phyloP scores from a whole-genome alignment of 441 rosid genomes.

The Omphalea diandra region DNA sequence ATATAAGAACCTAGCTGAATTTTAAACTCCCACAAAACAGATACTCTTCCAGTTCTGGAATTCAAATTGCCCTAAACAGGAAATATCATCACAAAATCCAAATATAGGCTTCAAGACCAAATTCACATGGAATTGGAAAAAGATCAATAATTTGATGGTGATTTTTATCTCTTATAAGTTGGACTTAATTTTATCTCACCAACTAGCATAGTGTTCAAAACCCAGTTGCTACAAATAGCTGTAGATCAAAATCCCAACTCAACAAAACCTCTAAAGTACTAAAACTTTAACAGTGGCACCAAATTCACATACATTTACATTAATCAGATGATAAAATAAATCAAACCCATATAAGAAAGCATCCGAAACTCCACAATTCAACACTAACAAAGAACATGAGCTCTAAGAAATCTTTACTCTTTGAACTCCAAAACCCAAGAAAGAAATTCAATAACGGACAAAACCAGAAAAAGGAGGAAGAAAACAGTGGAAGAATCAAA shows the following conservation, averaged over 20 bases:
- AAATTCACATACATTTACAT: conserved; percentile 19
- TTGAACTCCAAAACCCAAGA: not conserved
- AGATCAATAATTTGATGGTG: not conserved
- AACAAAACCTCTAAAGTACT: not conserved
- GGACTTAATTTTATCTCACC: not conserved
- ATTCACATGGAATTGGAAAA: conserved; percentile 12
- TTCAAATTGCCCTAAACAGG: not conserved
- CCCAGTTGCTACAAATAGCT: not conserved
- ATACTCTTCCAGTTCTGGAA: conserved; percentile 6
- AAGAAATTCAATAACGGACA: not conserved
- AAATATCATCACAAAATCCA: conserved; percentile 15
- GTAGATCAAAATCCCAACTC: conserved; percentile 17
- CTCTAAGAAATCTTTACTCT: not conserved
- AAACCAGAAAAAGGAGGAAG: not conserved
- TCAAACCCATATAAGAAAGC: conserved; percentile 16
- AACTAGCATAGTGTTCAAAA: not conserved
- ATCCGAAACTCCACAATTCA: conserved; percentile 8
- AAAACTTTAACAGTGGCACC: conserved; percentile 8
- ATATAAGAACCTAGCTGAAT: conserved; percentile 4
- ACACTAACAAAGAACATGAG: not conserved
- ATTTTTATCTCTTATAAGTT: not conserved
- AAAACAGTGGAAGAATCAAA: not conserved
- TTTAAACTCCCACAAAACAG: not conserved
- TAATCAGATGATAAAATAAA: conserved; percentile 24
- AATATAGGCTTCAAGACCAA: conserved; percentile 13